phyloP scores from a whole-genome alignment of 257 asterid species.

The Jaltomata sinuosa region DNA sequence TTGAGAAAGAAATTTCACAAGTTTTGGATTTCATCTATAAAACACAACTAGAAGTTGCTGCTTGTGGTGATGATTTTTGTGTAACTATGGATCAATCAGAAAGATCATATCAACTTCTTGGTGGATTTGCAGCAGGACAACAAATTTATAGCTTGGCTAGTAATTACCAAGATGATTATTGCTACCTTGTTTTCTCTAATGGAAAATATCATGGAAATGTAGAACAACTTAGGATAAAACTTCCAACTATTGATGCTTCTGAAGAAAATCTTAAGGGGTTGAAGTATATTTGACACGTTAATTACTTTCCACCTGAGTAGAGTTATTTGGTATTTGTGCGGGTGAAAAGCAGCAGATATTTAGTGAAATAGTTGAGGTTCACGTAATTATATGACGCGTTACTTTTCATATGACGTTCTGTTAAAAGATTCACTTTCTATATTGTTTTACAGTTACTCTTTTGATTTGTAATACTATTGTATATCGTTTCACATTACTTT shows the following conservation, averaged over 20 bases:
- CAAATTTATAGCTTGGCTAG: slow-evolving; percentile 41
- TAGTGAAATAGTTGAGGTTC: background rate
- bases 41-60: slow-evolving; percentile 76
- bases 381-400: background rate
- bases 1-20: slow-evolving; percentile 60
- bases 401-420: background rate
- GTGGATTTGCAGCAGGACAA: slow-evolving; percentile 72
- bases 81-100: slow-evolving; percentile 71
- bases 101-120: slow-evolving; percentile 83
- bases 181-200: slow-evolving; percentile 33
- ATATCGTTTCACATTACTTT: too few relatives aligned
- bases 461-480: too few relatives aligned
- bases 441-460: background rate
- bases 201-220: slow-evolving; percentile 20
- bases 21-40: slow-evolving; percentile 67
- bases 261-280: slow-evolving; percentile 36
- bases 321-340: background rate
- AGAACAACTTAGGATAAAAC: slow-evolving; percentile 36
- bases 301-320: background rate
- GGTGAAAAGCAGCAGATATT: background rate
- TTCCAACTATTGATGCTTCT: slow-evolving; percentile 58
- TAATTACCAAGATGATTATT: slow-evolving; percentile 23
- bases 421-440: background rate
- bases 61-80: slow-evolving; percentile 67
- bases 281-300: background rate